A percentile compares a stretch with the other conserved stretches of the same genome.
These are phyloP conservation scores for Annulohypoxylon maeteangense DNA, from an alignment of 495 filamentous ascomycete genomes.

Conservation along the genomic window DNA sequence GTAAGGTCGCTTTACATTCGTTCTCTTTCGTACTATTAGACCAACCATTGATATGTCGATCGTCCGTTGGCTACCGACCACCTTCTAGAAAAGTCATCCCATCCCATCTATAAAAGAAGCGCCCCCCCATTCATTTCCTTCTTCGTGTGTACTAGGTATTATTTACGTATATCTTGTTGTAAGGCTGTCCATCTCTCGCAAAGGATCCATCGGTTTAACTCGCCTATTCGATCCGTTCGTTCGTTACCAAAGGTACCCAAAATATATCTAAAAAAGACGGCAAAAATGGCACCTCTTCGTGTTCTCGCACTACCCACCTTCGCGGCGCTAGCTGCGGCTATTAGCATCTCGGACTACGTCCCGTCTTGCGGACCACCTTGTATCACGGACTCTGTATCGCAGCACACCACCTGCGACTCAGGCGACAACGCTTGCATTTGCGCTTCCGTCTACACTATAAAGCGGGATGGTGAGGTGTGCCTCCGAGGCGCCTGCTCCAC, in stretches of 20 bases:
- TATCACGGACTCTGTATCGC: constrained; percentile 49
- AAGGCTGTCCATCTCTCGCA: constrained; percentile 12
- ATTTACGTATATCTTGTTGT: constrained; percentile 2
- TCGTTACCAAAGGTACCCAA: constrained; percentile 29
- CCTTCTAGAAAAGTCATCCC: constrained; percentile 29
- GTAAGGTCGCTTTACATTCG: constrained; percentile 17
- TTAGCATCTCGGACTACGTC: constrained; percentile 51
- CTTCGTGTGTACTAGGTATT: too few species aligned
- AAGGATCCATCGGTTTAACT: constrained; percentile 6
- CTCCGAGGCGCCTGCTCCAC: constrained; percentile 41
- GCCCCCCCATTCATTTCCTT: constrained; percentile 4
- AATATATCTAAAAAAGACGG: constrained; percentile 7
- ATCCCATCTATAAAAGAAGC: constrained; percentile 36
- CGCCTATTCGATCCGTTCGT: constrained; percentile 24
- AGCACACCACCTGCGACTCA: constrained; percentile 49
- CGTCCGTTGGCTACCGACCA: constrained; percentile 29
- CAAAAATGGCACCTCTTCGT: constrained; percentile 46
- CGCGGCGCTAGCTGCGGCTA: constrained; percentile 50
- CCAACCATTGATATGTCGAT: constrained; percentile 20
- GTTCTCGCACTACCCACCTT: constrained; percentile 50
- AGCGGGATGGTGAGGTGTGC: constrained; percentile 48
- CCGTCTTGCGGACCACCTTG: constrained; percentile 55
- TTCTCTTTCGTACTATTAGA: background rate
- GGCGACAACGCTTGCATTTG: constrained; percentile 60
- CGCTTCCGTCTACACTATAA: constrained; percentile 45